Conservation (phyloP, 148 eudicot genomes). For the Pouteria glomerata region DNA sequence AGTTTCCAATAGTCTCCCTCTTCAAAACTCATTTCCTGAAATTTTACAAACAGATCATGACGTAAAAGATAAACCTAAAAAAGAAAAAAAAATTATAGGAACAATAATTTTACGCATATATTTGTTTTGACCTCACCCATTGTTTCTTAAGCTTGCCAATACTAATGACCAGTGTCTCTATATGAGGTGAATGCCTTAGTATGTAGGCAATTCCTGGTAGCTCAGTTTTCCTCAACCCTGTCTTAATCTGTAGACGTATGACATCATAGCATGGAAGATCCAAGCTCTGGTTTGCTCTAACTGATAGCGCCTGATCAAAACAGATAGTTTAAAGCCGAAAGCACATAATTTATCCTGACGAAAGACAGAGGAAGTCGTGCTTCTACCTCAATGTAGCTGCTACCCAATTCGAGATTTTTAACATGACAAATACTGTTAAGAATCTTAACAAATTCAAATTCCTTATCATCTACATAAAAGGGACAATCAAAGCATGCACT, state of each 20-base stretch:
- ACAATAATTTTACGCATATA: too few relatives aligned
- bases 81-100: neutral
- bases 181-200: conserved; percentile 9
- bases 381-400: neutral
- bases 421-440: neutral
- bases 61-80: too few relatives aligned
- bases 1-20: neutral
- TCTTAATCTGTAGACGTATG: neutral
- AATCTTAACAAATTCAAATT: too few relatives aligned
- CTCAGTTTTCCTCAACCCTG: conserved; percentile 4
- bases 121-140: neutral
- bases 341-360: neutral
- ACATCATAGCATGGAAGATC: neutral
- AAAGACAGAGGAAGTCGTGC: neutral
- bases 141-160: neutral
- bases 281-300: neutral
- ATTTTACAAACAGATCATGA: too few relatives aligned
- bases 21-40: neutral
- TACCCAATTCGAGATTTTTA: neutral
- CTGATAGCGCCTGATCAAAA: neutral
- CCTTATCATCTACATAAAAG: neutral
- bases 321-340: neutral
- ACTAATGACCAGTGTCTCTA: conserved; percentile 2
- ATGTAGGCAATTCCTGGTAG: conserved; percentile 10
- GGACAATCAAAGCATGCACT: conserved; percentile 7